Conservation (phyloP, 768 basidiomycete species). For the Collybiopsis luxurians region DNA sequence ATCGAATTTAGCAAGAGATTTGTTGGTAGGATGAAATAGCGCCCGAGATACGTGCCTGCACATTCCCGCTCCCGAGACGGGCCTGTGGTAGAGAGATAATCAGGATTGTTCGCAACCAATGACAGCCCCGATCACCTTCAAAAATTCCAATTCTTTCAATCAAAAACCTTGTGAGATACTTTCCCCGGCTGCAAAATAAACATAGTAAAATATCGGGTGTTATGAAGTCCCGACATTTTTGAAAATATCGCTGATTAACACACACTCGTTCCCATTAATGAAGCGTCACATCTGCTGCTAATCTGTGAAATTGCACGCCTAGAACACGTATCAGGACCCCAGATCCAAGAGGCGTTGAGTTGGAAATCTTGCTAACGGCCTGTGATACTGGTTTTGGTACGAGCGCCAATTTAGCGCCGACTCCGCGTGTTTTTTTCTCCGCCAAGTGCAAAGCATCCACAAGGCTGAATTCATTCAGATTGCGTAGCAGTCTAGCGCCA, state of each 20-base stretch:
- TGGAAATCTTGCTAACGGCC: no score
- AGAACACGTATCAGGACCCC: no score
- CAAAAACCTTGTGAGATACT: neutral
- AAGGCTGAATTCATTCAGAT: no score
- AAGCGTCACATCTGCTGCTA: no score
- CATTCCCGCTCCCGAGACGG: constrained; percentile 1
- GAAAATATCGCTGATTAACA: neutral
- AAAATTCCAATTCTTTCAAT: neutral
- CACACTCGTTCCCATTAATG: neutral
- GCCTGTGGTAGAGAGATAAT: neutral
- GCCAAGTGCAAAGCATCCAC: no score
- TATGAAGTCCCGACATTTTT: neutral
- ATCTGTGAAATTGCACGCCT: no score
- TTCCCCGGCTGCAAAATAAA: neutral
- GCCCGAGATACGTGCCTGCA: neutral
- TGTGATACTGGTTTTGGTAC: no score
- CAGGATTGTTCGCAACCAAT: neutral
- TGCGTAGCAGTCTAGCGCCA: no score
- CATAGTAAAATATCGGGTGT: neutral
- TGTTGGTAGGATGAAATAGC: neutral
- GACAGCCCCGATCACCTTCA: constrained; percentile 1
- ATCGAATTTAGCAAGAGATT: neutral
- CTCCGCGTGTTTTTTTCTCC: no score
- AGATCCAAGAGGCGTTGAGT: no score
- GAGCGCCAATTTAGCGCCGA: no score